phyloP scores from a whole-genome alignment of 306 rosid genomes.

The Cucumis sativus region DNA sequence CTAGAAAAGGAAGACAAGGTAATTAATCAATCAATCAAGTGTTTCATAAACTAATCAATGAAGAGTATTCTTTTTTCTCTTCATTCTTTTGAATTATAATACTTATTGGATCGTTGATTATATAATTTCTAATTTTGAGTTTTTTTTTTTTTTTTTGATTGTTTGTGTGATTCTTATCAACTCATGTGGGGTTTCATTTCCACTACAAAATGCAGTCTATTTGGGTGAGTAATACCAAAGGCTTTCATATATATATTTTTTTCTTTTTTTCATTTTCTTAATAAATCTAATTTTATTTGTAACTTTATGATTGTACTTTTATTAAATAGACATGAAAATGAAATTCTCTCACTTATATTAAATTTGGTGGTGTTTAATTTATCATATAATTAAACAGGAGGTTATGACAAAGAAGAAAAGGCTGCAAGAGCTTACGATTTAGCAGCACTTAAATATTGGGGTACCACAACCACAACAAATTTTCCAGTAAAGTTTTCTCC shows the following conservation, averaged over 20 bases:
- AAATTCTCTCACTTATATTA: background rate
- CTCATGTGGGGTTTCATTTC: conserved; percentile 21
- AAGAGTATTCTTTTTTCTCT: background rate
- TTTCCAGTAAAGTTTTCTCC: conserved; percentile 47
- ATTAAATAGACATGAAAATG: background rate
- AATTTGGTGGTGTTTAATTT: background rate
- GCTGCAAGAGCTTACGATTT: conserved; percentile 93
- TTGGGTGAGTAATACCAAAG: conserved; percentile 49
- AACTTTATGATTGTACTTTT: background rate
- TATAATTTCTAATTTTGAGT: background rate
- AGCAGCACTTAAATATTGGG: conserved; percentile 94
- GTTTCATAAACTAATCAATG: background rate
- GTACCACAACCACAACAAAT: conserved; percentile 84
- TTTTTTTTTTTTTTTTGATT: conserved; percentile 10
- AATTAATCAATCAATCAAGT: background rate
- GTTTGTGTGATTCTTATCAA: background rate
- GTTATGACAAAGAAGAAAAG: conserved; percentile 92
- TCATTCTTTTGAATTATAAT: background rate
- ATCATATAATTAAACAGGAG: conserved; percentile 30
- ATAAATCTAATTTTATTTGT: background rate
- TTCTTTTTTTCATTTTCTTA: background rate
- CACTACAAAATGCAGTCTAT: conserved; percentile 44
- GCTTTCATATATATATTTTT: background rate
- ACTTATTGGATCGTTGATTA: background rate
- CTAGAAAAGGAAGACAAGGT: conserved; percentile 97